Evolutionary conservation across 2,329 filamentous ascomycete species (phyloP).

Genomic region (Aspergillus pseudotamarii): DNA sequence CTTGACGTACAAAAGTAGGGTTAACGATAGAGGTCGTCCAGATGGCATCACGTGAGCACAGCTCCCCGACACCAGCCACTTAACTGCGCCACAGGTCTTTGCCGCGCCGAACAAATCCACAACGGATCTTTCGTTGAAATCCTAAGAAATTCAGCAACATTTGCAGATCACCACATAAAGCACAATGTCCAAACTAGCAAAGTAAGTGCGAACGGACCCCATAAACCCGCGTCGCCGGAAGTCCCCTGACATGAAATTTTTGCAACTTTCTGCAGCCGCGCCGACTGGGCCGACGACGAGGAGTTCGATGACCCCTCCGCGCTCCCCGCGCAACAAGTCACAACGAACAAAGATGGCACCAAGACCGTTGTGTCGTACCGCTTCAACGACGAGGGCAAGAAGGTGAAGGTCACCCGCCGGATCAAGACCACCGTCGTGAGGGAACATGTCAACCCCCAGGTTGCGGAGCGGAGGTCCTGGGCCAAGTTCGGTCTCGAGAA

Average conservation of each 20-base stretch:
- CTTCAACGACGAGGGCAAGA: constrained; percentile 90
- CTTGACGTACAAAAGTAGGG: not conserved
- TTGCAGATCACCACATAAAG: constrained; percentile 26
- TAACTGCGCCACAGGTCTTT: constrained; percentile 36
- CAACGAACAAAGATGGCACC: constrained; percentile 96
- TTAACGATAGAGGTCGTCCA: not conserved
- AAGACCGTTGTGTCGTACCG: constrained; percentile 92
- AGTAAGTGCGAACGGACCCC: constrained; percentile 37
- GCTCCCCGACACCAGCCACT: constrained; percentile 31
- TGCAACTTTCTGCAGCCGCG: constrained; percentile 49
- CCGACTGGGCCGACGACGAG: constrained; percentile 93
- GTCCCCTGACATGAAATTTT: constrained; percentile 21
- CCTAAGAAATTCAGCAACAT: constrained; percentile 41
- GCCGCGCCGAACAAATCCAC: constrained; percentile 44
- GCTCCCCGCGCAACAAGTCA: constrained; percentile 84
- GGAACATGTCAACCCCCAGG: constrained; percentile 92
- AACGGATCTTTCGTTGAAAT: constrained; percentile 45
- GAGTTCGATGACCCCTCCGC: constrained; percentile 82
- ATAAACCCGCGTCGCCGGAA: not conserved
- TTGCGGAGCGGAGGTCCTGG: constrained; percentile 93
- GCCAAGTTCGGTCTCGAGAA: constrained; percentile 88
- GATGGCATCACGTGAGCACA: constrained; percentile 20
- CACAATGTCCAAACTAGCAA: constrained; percentile 52
- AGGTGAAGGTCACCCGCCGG: constrained; percentile 95
- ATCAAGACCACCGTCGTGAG: constrained; percentile 91